A percentile compares a stretch with the other conserved stretches of the same genome.
Conservation (phyloP, 164 flowering plant genomes). For the Macadamia tetraphylla region DNA sequence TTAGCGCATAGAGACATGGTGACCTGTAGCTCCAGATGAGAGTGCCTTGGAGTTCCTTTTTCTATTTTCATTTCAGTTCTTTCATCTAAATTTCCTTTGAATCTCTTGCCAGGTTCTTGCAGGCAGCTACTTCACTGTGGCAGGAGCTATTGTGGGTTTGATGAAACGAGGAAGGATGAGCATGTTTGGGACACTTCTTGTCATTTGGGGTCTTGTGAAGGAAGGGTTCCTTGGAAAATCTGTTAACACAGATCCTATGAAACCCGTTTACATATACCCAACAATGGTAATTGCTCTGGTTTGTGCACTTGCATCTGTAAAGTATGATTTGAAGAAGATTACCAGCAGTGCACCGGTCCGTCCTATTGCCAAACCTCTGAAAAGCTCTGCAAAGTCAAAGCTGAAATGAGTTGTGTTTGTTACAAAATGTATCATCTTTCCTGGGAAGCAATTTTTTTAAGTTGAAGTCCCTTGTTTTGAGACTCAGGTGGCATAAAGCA, state of each 20-base stretch:
- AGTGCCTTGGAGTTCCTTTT: background rate
- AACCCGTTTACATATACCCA: slow-evolving; percentile 71
- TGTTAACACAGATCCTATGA: slow-evolving; percentile 56
- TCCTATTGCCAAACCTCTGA: slow-evolving; percentile 68
- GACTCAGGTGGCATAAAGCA: too few species aligned
- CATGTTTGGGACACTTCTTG: slow-evolving; percentile 87
- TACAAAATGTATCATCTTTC: background rate
- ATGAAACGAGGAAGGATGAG: slow-evolving; percentile 86
- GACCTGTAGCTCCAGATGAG: background rate
- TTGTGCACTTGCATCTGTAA: slow-evolving; percentile 71
- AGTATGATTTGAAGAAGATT: slow-evolving; percentile 63
- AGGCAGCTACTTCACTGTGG: slow-evolving; percentile 91
- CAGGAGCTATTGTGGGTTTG: slow-evolving; percentile 73
- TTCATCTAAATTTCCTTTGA: background rate
- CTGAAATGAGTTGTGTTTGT: slow-evolving; percentile 44
- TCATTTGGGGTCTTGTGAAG: slow-evolving; percentile 90
- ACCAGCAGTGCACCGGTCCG: slow-evolving; percentile 38
- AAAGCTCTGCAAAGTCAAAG: slow-evolving; percentile 85
- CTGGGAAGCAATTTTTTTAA: too few species aligned
- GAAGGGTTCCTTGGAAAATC: slow-evolving; percentile 84
- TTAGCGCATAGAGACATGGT: too few species aligned
- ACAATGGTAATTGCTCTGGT: slow-evolving; percentile 75
- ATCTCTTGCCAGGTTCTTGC: slow-evolving; percentile 71
- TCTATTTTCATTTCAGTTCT: background rate
- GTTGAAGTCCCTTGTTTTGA: too few species aligned